These are phyloP conservation scores for Candida sanyaensis DNA, from an alignment of 1,139 yeast species.

Conservation along the genomic window DNA sequence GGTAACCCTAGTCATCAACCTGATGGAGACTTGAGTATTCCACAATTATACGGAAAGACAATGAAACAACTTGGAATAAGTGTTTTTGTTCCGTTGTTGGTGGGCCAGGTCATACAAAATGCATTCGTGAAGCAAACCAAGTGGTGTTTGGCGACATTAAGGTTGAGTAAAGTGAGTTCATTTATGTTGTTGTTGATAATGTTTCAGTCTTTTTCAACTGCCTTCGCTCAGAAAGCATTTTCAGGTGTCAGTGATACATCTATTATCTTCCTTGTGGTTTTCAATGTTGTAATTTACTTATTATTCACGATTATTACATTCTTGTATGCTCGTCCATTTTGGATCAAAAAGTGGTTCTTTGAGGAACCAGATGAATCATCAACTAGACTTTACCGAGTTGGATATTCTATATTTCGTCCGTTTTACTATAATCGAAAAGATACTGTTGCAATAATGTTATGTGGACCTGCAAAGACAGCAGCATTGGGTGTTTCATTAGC, in stretches of 20 bases:
- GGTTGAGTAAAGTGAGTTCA: slow-evolving; percentile 71
- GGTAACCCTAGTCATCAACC: slow-evolving; percentile 71
- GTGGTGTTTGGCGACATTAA: slow-evolving; percentile 59
- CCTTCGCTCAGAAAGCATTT: slow-evolving; percentile 81
- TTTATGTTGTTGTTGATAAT: slow-evolving; percentile 76
- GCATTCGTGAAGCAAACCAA: slow-evolving; percentile 63
- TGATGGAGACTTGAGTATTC: slow-evolving; percentile 44
- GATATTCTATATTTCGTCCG: slow-evolving; percentile 52
- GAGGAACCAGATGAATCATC: slow-evolving; percentile 48
- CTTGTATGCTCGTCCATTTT: slow-evolving; percentile 61
- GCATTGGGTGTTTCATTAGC: slow-evolving; percentile 85
- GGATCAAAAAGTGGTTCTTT: slow-evolving; percentile 44
- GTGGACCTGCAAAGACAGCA: slow-evolving; percentile 93
- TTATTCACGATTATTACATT: slow-evolving; percentile 69
- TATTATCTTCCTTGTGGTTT: slow-evolving; percentile 74
- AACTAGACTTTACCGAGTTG: slow-evolving; percentile 39
- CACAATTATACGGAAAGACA: slow-evolving; percentile 65
- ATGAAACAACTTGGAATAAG: slow-evolving; percentile 86
- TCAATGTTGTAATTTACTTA: slow-evolving; percentile 76
- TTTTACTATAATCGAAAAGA: slow-evolving; percentile 72
- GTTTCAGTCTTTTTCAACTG: slow-evolving; percentile 87
- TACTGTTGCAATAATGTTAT: slow-evolving; percentile 76
- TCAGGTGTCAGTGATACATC: slow-evolving; percentile 67
- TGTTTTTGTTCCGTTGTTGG: slow-evolving; percentile 80
- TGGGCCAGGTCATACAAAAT: slow-evolving; percentile 81